A percentile compares a stretch with the other conserved stretches of the same genome.
phyloP scores from a whole-genome alignment of 345 rosid genomes.

The Camelina neglecta region DNA sequence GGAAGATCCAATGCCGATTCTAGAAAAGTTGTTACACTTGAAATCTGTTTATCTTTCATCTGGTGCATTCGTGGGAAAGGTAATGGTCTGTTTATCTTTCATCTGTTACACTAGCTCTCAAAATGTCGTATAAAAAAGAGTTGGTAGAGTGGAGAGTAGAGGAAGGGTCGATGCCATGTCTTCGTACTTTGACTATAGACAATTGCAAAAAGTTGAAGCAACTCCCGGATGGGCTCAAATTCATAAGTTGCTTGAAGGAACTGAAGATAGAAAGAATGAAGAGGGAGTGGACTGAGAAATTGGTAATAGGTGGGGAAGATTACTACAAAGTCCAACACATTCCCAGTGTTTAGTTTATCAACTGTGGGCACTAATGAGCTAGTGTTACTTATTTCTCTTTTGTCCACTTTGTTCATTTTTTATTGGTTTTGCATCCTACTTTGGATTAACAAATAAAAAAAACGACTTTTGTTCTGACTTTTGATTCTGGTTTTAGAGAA shows the following conservation, averaged over 20 bases:
- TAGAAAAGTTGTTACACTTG: constrained; percentile 50
- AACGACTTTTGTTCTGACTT: too few relatives aligned
- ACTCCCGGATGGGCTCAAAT: constrained; percentile 41
- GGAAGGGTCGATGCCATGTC: constrained; percentile 44
- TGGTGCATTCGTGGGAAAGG: constrained; percentile 39
- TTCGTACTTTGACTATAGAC: constrained; percentile 43
- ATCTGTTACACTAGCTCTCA: constrained; percentile 7
- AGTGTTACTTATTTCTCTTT: background rate
- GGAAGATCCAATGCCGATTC: constrained; percentile 54
- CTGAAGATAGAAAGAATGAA: constrained; percentile 16
- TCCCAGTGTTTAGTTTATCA: constrained; percentile 26
- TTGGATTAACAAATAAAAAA: too few relatives aligned
- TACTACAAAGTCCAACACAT: constrained; percentile 36
- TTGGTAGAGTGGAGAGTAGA: constrained; percentile 38
- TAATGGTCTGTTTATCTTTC: constrained; percentile 43
- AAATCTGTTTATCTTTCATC: constrained; percentile 26
- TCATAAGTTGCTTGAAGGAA: constrained; percentile 6
- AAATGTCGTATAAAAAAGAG: background rate
- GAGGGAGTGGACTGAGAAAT: constrained; percentile 14
- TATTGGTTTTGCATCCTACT: background rate
- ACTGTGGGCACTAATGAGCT: constrained; percentile 6
- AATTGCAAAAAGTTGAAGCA: constrained; percentile 41
- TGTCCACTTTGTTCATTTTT: background rate
- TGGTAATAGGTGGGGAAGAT: constrained; percentile 17
- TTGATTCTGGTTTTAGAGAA: too few relatives aligned